Base-by-base conservation (phyloP, 2,329 filamentous ascomycete species). In the Bisporella sp. region DNA sequence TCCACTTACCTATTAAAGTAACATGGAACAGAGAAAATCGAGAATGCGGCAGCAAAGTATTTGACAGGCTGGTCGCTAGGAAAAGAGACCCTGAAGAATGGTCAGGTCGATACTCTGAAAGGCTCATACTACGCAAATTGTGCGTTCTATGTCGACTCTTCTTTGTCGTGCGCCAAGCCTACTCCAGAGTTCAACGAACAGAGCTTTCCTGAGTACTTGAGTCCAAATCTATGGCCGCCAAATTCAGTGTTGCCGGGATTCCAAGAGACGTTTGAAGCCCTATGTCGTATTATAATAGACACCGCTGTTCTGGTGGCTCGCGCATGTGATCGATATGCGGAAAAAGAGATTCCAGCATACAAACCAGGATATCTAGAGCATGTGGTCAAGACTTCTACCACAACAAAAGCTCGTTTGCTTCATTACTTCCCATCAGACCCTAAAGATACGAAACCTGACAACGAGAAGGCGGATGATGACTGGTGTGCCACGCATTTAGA, bases 401-500 rank as follows among this genome's bases (percentile, higher is more conserved):
- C 87, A 1, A 96, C 89, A 37, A 97, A 99, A 69, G 93, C 93
- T 1, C 77, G 93, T 9, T 74, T 99, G 31, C 72, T 97, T 60
- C 93, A 99, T 71, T 99, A 99, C 69, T 97, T 91, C 61, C 92
- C 92, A 1, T 76, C 76, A 64, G 71, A 69, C 28, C 62, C 63
- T 12, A 60, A 63, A 21, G 58, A 68, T 11, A 60, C 62, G 12
- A 64, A 67, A 12, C 61, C 59, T n/a, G 66, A 65, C 37, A 70
- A 62, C 11, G 64, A 66, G 6, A 67, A 68, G 40, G 73, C 73
- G 48, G 84, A 89, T 54, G 91, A 96, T 67, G 88, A 95, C 70
- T 99, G 93, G 93, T 99, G 92, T 68, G 88, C 90, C 4, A 89
- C 86, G 1, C 87, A 93, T 66, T 74, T 93, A 50, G 92, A 97